Conservation (phyloP, 2,329 filamentous ascomycete genomes). For the Aspergillus sp. region DNA sequence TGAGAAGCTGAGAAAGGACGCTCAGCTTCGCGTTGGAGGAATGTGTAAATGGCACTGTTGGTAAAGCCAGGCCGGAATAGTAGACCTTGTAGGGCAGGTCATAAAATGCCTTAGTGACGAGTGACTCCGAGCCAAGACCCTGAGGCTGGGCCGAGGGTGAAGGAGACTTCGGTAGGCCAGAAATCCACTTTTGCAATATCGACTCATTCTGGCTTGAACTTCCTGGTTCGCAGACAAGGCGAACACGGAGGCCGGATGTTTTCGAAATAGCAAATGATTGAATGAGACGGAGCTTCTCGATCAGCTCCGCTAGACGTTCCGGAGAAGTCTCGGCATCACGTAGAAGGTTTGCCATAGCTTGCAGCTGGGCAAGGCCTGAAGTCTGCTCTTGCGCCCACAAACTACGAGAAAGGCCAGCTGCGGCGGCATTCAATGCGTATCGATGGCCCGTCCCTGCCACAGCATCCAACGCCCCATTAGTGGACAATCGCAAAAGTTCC, state of each 20-base stretch:
- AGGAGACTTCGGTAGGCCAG: conserved; percentile 53
- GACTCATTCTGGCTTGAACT: conserved; percentile 69
- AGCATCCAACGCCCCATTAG: conserved; percentile 86
- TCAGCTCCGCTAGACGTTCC: conserved; percentile 71
- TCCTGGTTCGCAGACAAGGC: conserved; percentile 81
- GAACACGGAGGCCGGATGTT: conserved; percentile 68
- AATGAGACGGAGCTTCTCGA: conserved; percentile 80
- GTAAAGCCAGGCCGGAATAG: conserved; percentile 79
- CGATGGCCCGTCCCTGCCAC: conserved; percentile 88
- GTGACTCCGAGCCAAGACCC: conserved; percentile 33
- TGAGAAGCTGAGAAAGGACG: conserved; percentile 86
- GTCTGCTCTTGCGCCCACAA: conserved; percentile 78
- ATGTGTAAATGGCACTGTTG: conserved; percentile 80
- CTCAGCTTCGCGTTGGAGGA: conserved; percentile 76
- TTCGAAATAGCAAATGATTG: conserved; percentile 74
- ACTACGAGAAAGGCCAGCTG: conserved; percentile 72
- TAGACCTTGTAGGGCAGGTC: conserved; percentile 96
- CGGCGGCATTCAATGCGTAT: conserved; percentile 80
- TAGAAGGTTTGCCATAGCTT: conserved; percentile 73
- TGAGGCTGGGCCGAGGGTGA: conserved; percentile 35
- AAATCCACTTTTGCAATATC: conserved; percentile 70
- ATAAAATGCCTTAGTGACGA: conserved; percentile 74
- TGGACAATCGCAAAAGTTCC: conserved; percentile 80
- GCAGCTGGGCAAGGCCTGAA: conserved; percentile 86
- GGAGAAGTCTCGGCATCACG: conserved; percentile 66